Evolutionary conservation across 202 grass and related monocot species (phyloP).

Genomic region (Digitaria exilis): DNA sequence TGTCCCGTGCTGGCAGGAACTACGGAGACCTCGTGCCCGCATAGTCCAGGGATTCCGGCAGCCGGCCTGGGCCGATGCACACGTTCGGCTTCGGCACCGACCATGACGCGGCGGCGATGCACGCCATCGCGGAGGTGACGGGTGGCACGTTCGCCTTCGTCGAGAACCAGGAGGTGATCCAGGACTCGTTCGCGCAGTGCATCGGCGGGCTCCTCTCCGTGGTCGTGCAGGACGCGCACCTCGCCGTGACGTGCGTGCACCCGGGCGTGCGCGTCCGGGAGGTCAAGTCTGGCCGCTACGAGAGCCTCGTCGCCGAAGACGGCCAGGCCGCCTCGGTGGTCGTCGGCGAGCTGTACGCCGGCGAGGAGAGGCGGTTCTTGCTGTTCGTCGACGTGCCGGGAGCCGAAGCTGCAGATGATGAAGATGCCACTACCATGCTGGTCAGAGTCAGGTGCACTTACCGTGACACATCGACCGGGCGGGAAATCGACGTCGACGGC

Average conservation of each 20-base stretch:
- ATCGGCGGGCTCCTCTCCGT: slow-evolving; percentile 77
- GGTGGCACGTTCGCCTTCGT: slow-evolving; percentile 77
- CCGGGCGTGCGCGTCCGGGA: slow-evolving; percentile 47
- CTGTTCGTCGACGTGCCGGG: slow-evolving; percentile 57
- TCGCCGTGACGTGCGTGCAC: slow-evolving; percentile 47
- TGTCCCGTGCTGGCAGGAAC: not conserved
- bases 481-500: slow-evolving; percentile 18
- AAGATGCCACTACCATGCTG: slow-evolving; percentile 34
- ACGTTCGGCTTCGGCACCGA: slow-evolving; percentile 67
- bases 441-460: slow-evolving; percentile 49
- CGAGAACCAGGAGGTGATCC: slow-evolving; percentile 55
- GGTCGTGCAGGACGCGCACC: slow-evolving; percentile 49
- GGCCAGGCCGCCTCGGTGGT: slow-evolving; percentile 45
- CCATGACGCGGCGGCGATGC: slow-evolving; percentile 76
- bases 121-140: slow-evolving; percentile 57
- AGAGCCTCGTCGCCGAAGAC: slow-evolving; percentile 38
- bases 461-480: slow-evolving; percentile 38
- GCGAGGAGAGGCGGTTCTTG: slow-evolving; percentile 74
- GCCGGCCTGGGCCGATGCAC: slow-evolving; percentile 48
- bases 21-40: slow-evolving; percentile 41
- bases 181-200: slow-evolving; percentile 87
- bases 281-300: slow-evolving; percentile 66
- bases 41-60: not conserved
- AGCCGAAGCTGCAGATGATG: not conserved
- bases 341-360: slow-evolving; percentile 77